Base-by-base conservation (phyloP, 768 basidiomycete species). In the Baorangia bicolor region DNA sequence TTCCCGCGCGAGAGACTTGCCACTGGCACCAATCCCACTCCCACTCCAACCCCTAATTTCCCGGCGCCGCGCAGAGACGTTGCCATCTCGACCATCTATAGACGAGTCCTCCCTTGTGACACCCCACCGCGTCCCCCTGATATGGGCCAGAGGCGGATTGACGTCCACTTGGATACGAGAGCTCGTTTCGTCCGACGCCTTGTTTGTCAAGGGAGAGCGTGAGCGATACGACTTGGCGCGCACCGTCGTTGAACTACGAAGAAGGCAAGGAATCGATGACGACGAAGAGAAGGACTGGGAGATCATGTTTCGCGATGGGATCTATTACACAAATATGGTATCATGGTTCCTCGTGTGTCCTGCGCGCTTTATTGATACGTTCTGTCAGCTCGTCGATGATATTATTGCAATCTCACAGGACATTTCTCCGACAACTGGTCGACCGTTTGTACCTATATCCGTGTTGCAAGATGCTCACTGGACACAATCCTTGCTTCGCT, bases 251-350 rank as follows among this genome's bases (percentile, higher is more conserved):
- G 92, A 95, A 65, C 64, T 95, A 55, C 77, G 92, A 52, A 75
- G 88, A 58, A 74, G 75, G 35, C 72, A 75, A 28, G 83, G 83
- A 16, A 72, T 83, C 39, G 58, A 80, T 35, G 75, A 78, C 7
- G 78, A 78, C 0, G 91, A 94, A 65, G 93, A 96, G 67, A 69
- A 60, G 39, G 81, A 87, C 59, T 91, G 89, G 82, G 75, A 73
- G 18, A 77, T 70, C 43, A 77, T 95, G 65, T 96, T 98, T 65
- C 72, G 78, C 39, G 73, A 82, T 25, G 89, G 89, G 11, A 91
- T 96, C 7, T 88, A 93, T 70, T 96, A 95, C 68, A 74, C 81
- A 5, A 92, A 94, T 66, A 90, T 96, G 89, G 92, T 92, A 57
- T 45, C 78, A 28, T 33, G 8, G 34, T 49, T 37, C 30, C 35